These are phyloP conservation scores for Lecanicillium sp. DNA, from an alignment of 2,329 filamentous ascomycete species.

Conservation along the genomic window DNA sequence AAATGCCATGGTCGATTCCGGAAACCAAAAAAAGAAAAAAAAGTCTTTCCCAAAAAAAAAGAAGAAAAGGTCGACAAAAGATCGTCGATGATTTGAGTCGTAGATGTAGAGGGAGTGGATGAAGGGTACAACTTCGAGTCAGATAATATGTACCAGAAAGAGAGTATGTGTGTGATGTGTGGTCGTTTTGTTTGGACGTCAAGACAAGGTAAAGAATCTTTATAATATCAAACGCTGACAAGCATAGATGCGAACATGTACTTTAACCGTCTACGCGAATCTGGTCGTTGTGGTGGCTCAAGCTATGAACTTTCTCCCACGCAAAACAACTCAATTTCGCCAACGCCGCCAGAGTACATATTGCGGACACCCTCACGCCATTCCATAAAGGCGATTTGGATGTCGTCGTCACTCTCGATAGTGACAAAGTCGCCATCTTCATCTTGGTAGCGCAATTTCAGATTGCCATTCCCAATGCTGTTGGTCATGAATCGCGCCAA, in stretches of 20 bases:
- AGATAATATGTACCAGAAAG: conserved; percentile 2
- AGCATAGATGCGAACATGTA: too few relatives aligned
- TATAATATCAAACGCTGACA: too few relatives aligned
- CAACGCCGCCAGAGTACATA: conserved; percentile 59
- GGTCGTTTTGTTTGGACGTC: too few relatives aligned
- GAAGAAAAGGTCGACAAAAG: neutral
- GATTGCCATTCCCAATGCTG: conserved; percentile 71
- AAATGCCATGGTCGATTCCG: neutral
- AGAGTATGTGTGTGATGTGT: neutral
- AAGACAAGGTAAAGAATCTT: neutral
- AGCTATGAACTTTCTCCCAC: conserved; percentile 37
- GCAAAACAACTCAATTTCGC: conserved; percentile 86
- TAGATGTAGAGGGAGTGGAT: neutral
- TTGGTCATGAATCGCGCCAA: conserved; percentile 77
- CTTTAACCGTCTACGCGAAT: neutral
- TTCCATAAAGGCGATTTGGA: conserved; percentile 89
- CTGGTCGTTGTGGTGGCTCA: neutral
- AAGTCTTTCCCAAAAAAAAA: conserved; percentile 1
- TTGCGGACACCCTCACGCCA: conserved; percentile 67
- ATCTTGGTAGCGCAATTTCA: conserved; percentile 85
- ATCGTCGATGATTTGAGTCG: neutral
- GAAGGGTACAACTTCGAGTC: neutral
- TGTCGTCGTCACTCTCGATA: conserved; percentile 92
- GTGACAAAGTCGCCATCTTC: conserved; percentile 89
- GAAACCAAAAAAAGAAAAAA: neutral